These are phyloP conservation scores for Macrophomina tecta DNA, from an alignment of 2,329 filamentous ascomycete genomes.

Conservation along the genomic window DNA sequence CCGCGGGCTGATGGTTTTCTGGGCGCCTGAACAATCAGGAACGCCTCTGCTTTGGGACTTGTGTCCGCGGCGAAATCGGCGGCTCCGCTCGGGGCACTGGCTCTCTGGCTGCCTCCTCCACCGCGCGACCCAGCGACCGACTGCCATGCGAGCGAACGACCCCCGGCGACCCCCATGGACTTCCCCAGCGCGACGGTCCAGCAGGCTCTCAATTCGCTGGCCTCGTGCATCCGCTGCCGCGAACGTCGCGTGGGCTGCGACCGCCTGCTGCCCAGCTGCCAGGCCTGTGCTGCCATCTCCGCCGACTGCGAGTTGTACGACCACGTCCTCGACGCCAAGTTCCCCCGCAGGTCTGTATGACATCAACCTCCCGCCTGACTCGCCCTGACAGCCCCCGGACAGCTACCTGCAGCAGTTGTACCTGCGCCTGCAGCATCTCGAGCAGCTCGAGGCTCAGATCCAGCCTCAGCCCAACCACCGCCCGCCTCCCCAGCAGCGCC, in stretches of 20 bases:
- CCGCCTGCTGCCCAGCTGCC: slow-evolving; percentile 27
- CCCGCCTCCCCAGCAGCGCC: slow-evolving; percentile 5
- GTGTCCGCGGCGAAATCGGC: slow-evolving; percentile 15
- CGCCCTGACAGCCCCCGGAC: not conserved
- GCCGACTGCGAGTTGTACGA: slow-evolving; percentile 27
- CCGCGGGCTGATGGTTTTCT: not conserved
- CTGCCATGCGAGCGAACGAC: not conserved
- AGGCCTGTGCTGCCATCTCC: slow-evolving; percentile 23
- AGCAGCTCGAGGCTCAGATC: slow-evolving; percentile 11
- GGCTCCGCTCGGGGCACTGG: slow-evolving; percentile 2
- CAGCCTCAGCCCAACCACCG: not conserved
- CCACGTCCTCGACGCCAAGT: slow-evolving; percentile 22
- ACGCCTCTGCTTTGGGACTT: not conserved
- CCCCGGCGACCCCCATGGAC: slow-evolving; percentile 9
- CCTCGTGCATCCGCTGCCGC: slow-evolving; percentile 29
- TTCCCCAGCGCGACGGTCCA: slow-evolving; percentile 24
- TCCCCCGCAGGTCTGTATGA: slow-evolving; percentile 26
- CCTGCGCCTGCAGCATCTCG: slow-evolving; percentile 24
- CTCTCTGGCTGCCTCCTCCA: slow-evolving; percentile 10
- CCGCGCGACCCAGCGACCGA: not conserved
- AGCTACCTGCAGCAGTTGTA: slow-evolving; percentile 27
- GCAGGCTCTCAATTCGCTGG: slow-evolving; percentile 26
- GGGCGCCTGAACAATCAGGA: slow-evolving; percentile 1
- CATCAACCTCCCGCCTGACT: slow-evolving; percentile 4
- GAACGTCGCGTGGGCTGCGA: slow-evolving; percentile 28